These are phyloP conservation scores for Leccinum longicurvipes DNA, from an alignment of 768 basidiomycete species.

Conservation along the genomic window DNA sequence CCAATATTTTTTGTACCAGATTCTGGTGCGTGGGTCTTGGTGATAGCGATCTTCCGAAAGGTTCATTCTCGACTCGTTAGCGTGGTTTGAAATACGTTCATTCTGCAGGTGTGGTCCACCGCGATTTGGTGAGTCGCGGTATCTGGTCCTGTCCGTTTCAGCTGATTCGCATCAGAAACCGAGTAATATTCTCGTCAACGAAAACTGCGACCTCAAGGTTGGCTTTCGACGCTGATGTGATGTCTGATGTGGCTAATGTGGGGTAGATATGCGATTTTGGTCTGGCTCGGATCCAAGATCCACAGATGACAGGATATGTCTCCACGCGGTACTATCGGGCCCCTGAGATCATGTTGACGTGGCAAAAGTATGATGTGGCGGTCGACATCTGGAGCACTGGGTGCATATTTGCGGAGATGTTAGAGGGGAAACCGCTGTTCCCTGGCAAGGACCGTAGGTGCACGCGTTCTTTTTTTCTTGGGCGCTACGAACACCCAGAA, in stretches of 20 bases:
- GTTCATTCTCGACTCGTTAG: slow-evolving; percentile 37
- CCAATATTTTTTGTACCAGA: slow-evolving; percentile 99
- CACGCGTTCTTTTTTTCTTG: not conserved
- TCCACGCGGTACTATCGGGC: slow-evolving; percentile 99
- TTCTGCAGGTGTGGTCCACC: slow-evolving; percentile 97
- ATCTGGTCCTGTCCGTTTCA: not conserved
- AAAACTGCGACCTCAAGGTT: slow-evolving; percentile 98
- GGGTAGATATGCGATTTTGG: slow-evolving; percentile 96
- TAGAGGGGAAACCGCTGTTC: slow-evolving; percentile 97
- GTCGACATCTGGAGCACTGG: slow-evolving; percentile 99
- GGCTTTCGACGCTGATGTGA: slow-evolving; percentile 11
- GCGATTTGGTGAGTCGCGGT: slow-evolving; percentile 70
- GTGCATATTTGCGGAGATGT: slow-evolving; percentile 99
- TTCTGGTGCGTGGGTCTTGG: slow-evolving; percentile 60
- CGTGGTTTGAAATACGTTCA: slow-evolving; percentile 99
- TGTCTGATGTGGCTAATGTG: slow-evolving; percentile 1
- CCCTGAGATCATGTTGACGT: slow-evolving; percentile 99
- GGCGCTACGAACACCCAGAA: not conserved
- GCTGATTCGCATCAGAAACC: slow-evolving; percentile 66
- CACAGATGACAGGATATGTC: slow-evolving; percentile 99
- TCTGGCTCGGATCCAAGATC: slow-evolving; percentile 96
- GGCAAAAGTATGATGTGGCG: slow-evolving; percentile 99
- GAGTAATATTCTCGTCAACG: slow-evolving; percentile 98
- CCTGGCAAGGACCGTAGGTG: slow-evolving; percentile 98
- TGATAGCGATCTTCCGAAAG: not conserved